phyloP scores from a whole-genome alignment of 495 filamentous ascomycete genomes.

The Achaetomiella virescens region DNA sequence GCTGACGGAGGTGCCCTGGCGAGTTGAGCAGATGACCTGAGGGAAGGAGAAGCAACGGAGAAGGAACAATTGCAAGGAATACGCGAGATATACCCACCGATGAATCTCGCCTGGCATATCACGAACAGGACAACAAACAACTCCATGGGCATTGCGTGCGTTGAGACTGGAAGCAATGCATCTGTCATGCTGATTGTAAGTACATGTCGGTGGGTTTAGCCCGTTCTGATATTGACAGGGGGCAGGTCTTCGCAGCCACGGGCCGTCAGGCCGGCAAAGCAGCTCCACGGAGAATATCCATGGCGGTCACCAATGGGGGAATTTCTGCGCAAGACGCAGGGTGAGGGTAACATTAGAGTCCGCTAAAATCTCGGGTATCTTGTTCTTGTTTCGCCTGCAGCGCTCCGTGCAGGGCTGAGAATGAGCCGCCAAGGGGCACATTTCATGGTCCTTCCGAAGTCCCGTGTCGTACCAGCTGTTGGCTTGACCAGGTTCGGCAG shows the following conservation, averaged over 20 bases:
- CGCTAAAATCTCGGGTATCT: constrained; percentile 16
- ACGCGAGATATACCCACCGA: constrained; percentile 11
- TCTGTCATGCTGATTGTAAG: constrained; percentile 10
- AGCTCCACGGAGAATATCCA: constrained; percentile 20
- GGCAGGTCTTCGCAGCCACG: constrained; percentile 15
- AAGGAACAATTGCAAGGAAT: neutral
- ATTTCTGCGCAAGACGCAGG: constrained; percentile 5
- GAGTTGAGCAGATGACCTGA: neutral
- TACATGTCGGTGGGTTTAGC: constrained; percentile 8
- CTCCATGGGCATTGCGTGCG: neutral
- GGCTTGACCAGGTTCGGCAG: constrained; percentile 3
- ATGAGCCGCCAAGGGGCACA: constrained; percentile 7
- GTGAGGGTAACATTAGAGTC: neutral
- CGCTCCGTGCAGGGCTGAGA: constrained; percentile 23
- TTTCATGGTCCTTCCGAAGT: constrained; percentile 15
- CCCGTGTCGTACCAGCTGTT: constrained; percentile 10
- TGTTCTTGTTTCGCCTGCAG: constrained; percentile 11
- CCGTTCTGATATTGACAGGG: constrained; percentile 10
- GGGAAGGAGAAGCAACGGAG: neutral
- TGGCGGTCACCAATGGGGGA: constrained; percentile 28
- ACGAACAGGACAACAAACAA: neutral
- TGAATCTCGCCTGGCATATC: neutral
- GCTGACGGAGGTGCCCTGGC: neutral
- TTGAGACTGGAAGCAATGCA: neutral
- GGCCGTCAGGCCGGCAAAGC: constrained; percentile 21